Base-by-base conservation (phyloP, 1,284 basidiomycete genomes). In the Melampsora larici-populina region DNA sequence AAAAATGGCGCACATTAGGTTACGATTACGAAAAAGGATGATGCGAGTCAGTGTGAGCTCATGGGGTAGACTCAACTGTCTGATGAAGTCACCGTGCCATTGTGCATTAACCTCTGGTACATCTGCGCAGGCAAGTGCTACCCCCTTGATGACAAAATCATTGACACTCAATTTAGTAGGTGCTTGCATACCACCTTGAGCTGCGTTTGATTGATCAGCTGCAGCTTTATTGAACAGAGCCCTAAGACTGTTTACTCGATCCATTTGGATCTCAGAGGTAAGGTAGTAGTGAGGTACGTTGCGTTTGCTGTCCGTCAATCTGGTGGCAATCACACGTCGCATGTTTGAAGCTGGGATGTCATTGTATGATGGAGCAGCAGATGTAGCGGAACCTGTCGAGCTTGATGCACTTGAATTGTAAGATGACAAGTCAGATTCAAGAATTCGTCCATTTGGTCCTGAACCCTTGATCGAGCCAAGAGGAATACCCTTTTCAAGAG, bases 71-170 rank as follows among this genome's bases (percentile, higher is more conserved):
- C 92, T 84, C 85, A 75, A 94, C 93, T 93, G 92, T 85, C 96
- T 87, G 84, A 99, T 97, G 77, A 90, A 89, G 82, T 99, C 97
- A 81, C 95, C 96, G 81, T 97, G 86, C 96, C 96, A 99, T 24
- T 94, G 93, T 74, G 94, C 93, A 87, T 99, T 99, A 80, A 91
- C 95, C 85, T 99, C 97, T 74, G 97, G 97, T 43, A 99, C 96
- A 83, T 99, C 95, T 74, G 88, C 88, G 77, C 98, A 88, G 4
- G 97, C 96, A 81, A 94, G 91, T 11, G 91, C 90, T 63, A 92
- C 90, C 7, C 94, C 97, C 87, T 99, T 99, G 84, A 98, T 90
- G 82, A 99, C 90, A 84, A 99, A 99, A 86, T 99, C 97, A 84
- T 98, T 97, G 78, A 99, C 93, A 80, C 92, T 95, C 79, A 99